Base-by-base conservation (phyloP, 768 basidiomycete species). In the Boletales sp. region DNA sequence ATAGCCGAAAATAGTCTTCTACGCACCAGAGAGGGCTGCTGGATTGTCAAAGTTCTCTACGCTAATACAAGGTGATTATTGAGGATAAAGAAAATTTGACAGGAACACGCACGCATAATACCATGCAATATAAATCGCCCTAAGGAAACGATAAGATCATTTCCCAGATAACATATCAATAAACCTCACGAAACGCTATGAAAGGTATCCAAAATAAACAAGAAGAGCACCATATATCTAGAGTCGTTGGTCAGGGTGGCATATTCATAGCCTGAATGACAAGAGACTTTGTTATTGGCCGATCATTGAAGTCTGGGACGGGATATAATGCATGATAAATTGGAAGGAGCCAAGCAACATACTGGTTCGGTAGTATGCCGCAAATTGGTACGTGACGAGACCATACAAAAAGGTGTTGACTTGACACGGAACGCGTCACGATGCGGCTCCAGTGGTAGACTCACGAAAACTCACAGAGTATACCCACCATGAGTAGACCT, bases 351-450 rank as follows among this genome's bases (percentile, higher is more conserved):
- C 11, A 29, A 0, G 9, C 3, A 1, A 48, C 58, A 45, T 37
- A 41, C 45, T 37, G 44, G 47, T 49, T 31, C 63, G 66, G 55
- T 67, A 59, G 52, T 75, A 75, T 7, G 66, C 58, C 10, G 69
- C 62, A 51, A 74, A 75, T 48, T 74, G 72, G 57, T 67, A 72
- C 8, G 67, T 64, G 49, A 74, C 74, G 14, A 75, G 62, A 2
- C 74, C 74, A 47, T 72, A 75, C 8, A 75, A 52, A 27, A 48
- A 58, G 17, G 57, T 58, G n/a, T 55, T 58, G 43, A 58, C 57
- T 58, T 19, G n/a, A 21, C 14, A 11, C 8, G 1, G 8, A 17
- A 4, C 19, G 17, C 12, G 14, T 38, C n/a, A 19, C 30, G 11
- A 35, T 21, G 21, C 21, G 34, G 13, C 5, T 17, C 9, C 19